Conservation (phyloP, 805 yeast genomes). For the Hanseniaspora taiwanica region DNA sequence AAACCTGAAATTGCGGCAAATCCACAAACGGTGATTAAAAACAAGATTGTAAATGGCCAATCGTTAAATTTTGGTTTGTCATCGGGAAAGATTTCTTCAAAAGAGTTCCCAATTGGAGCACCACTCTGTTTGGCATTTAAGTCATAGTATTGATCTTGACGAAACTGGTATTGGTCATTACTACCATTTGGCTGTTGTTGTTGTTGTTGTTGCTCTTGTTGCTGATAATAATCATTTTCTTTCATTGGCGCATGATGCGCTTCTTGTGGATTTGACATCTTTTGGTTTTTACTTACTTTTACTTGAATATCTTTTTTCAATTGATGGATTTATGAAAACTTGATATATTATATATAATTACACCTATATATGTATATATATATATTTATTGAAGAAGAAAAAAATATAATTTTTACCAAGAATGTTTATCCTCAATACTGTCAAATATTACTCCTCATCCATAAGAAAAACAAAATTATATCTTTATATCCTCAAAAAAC, state of each 20-base stretch:
- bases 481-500: too few species aligned
- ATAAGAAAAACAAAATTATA: too few species aligned
- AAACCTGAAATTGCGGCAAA: conserved; percentile 60
- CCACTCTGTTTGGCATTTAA: conserved; percentile 21
- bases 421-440: too few species aligned
- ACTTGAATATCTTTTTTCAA: background rate
- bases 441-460: too few species aligned
- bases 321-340: too few species aligned
- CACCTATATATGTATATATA: too few species aligned
- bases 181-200: conserved; percentile 4
- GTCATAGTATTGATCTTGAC: conserved; percentile 19
- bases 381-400: too few species aligned
- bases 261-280: conserved; percentile 7
- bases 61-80: conserved; percentile 57
- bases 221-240: background rate
- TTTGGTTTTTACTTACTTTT: conserved; percentile 4
- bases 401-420: too few species aligned
- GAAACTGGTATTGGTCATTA: conserved; percentile 14
- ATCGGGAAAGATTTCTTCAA: conserved; percentile 58
- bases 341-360: too few species aligned
- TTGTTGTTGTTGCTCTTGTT: conserved; percentile 1
- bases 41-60: conserved; percentile 51
- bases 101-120: conserved; percentile 32
- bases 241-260: background rate
- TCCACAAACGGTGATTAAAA: conserved; percentile 39